Evolutionary conservation across 2,329 filamentous ascomycete genomes (phyloP).

Genomic region (Claviceps digitariae): DNA sequence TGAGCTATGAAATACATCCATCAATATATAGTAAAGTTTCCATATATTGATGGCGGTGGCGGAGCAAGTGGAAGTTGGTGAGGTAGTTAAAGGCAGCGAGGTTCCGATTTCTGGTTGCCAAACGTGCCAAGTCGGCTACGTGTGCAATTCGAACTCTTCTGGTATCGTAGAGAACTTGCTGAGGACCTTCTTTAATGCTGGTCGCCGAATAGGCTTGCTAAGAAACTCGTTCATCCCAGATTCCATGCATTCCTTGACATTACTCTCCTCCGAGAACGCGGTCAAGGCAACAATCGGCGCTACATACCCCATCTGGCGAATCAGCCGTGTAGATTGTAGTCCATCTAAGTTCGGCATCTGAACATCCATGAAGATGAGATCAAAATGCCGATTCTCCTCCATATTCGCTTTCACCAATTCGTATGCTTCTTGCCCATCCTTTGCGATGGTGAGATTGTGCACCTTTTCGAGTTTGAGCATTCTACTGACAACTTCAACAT

Average conservation of each 20-base stretch:
- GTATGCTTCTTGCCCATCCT: conserved; percentile 75
- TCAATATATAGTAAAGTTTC: neutral
- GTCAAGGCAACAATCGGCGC: conserved; percentile 84
- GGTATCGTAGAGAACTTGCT: conserved; percentile 73
- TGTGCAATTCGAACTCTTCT: conserved; percentile 38
- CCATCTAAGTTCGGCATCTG: conserved; percentile 93
- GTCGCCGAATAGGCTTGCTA: conserved; percentile 61
- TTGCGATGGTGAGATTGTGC: conserved; percentile 80
- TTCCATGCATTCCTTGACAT: conserved; percentile 73
- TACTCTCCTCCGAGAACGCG: conserved; percentile 81
- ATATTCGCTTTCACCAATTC: conserved; percentile 75
- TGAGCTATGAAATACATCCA: neutral
- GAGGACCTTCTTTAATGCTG: conserved; percentile 72
- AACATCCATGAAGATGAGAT: conserved; percentile 92
- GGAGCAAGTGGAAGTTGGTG: neutral
- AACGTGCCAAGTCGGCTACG: neutral
- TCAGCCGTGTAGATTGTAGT: conserved; percentile 71
- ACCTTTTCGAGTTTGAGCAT: conserved; percentile 65
- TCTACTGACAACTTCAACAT: conserved; percentile 44
- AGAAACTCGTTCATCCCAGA: conserved; percentile 90
- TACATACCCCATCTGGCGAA: conserved; percentile 73
- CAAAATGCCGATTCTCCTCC: conserved; percentile 58
- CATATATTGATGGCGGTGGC: neutral
- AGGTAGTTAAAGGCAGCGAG: no score
- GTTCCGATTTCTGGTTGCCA: neutral